Evolutionary conservation across 2,329 filamentous ascomycete genomes (phyloP).

Genomic region (Venturia asperata): DNA sequence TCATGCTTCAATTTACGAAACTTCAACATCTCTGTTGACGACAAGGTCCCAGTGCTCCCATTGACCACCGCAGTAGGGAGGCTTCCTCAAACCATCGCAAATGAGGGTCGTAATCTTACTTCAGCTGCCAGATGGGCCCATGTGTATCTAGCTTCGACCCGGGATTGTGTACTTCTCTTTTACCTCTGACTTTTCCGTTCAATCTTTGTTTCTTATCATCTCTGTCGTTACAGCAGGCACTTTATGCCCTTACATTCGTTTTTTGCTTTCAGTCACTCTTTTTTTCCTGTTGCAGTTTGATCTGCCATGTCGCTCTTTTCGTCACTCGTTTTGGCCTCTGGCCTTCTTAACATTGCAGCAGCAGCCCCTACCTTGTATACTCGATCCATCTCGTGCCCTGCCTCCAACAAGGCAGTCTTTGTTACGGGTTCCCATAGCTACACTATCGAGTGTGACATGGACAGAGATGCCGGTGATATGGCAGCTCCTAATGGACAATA

Average conservation of each 20-base stretch:
- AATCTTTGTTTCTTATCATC: too few relatives aligned
- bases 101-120: not conserved
- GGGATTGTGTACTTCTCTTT: not conserved
- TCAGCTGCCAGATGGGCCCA: not conserved
- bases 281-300: not conserved
- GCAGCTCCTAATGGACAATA: conserved; percentile 12
- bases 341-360: conserved; percentile 3
- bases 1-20: too few relatives aligned
- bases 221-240: not conserved
- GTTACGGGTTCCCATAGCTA: not conserved
- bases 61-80: not conserved
- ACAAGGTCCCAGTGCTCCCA: not conserved
- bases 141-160: not conserved
- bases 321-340: conserved; percentile 1
- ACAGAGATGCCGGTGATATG: conserved; percentile 16
- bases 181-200: not conserved
- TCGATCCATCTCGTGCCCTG: conserved; percentile 13
- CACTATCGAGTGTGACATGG: conserved; percentile 13
- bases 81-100: not conserved
- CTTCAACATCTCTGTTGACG: not conserved
- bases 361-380: not conserved
- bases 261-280: not conserved
- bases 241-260: not conserved
- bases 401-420: not conserved
- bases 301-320: conserved; percentile 9